Percentiles rank a stretch among this genome's conserved stretches.
These are phyloP conservation scores for Trichoderma reesei DNA, from an alignment of 495 filamentous ascomycete species.

Conservation along the genomic window DNA sequence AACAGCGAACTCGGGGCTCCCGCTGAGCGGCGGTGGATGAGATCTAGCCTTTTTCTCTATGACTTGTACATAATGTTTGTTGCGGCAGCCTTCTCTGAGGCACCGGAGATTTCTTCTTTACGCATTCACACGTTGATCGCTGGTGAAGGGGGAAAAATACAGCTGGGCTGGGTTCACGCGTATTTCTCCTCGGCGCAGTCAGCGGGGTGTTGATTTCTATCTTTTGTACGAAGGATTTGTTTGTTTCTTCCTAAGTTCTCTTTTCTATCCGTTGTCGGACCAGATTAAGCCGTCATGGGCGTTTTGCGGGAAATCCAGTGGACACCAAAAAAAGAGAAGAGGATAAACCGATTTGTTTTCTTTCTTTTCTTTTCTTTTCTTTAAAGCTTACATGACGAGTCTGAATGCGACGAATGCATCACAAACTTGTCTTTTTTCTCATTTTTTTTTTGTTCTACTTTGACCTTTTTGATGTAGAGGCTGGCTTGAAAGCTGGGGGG, in stretches of 20 bases:
- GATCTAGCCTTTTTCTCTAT: background rate
- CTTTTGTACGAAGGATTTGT: background rate
- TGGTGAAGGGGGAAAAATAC: background rate
- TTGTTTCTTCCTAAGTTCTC: background rate
- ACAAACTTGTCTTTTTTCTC: background rate
- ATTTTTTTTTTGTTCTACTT: background rate
- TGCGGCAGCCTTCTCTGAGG: background rate
- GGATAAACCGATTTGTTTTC: no score
- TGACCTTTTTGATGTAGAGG: no score
- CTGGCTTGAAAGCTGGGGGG: no score
- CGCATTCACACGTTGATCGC: conserved; percentile 2
- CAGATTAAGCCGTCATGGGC: background rate
- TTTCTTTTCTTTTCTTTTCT: background rate
- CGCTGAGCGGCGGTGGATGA: conserved; percentile 18
- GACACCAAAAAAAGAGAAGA: background rate
- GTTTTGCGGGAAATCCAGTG: background rate
- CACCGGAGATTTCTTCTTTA: background rate
- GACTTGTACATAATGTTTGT: background rate
- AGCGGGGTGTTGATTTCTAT: background rate
- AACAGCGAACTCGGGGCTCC: conserved; percentile 41
- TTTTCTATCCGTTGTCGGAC: background rate
- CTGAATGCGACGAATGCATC: background rate
- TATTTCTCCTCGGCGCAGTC: background rate
- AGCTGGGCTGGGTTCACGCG: conserved; percentile 4
- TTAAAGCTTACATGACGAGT: background rate